These are phyloP conservation scores for Sonneratia alba DNA, from an alignment of 345 rosid genomes.

Conservation along the genomic window DNA sequence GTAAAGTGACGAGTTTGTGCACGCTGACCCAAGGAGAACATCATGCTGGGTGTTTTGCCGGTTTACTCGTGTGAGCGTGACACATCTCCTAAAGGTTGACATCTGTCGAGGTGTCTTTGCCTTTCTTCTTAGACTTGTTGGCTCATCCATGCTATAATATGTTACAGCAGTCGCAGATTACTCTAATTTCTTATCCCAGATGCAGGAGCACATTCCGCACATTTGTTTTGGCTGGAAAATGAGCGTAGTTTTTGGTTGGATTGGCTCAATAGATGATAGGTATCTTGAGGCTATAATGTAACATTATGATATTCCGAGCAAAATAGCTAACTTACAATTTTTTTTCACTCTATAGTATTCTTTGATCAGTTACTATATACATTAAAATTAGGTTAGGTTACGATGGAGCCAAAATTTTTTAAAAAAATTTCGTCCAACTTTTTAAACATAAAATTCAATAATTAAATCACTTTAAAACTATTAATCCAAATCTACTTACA, in stretches of 20 bases:
- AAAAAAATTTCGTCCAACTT: too few species aligned
- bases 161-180: too few species aligned
- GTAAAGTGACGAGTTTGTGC: neutral
- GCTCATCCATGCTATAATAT: too few species aligned
- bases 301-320: too few species aligned
- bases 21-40: neutral
- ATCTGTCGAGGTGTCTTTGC: constrained; percentile 5
- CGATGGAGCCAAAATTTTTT: too few species aligned
- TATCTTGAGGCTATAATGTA: neutral
- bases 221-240: neutral
- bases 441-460: too few species aligned
- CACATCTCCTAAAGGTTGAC: constrained; percentile 70
- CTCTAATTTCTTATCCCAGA: neutral
- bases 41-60: constrained; percentile 66
- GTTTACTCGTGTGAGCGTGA: constrained; percentile 77
- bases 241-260: neutral
- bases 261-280: neutral
- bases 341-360: too few species aligned
- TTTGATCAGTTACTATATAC: too few species aligned
- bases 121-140: neutral
- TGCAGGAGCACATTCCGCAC: neutral
- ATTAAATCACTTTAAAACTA: too few species aligned
- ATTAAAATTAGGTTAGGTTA: too few species aligned
- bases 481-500: too few species aligned
- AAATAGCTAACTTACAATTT: too few species aligned